Percentiles rank a stretch among this genome's conserved stretches.
Evolutionary conservation across 805 yeast genomes (phyloP).

Genomic region (Blastobotrys mokoenaii): DNA sequence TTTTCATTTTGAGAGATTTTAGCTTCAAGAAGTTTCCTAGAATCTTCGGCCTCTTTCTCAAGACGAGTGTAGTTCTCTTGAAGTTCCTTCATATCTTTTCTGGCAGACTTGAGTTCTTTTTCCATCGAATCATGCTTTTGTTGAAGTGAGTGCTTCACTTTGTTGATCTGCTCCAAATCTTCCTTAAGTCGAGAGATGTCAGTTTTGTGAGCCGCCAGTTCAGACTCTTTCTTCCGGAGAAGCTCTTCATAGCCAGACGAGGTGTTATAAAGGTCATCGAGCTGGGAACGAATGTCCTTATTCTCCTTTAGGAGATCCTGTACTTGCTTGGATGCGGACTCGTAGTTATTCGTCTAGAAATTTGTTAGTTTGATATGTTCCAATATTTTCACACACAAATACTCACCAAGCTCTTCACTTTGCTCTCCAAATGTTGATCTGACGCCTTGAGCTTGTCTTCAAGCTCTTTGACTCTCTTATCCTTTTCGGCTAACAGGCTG

Average conservation of each 20-base stretch:
- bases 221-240: slow-evolving; percentile 26
- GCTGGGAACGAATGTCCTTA: slow-evolving; percentile 32
- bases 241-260: slow-evolving; percentile 30
- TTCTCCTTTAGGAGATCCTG: slow-evolving; percentile 38
- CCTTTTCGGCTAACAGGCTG: slow-evolving; percentile 22
- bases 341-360: slow-evolving; percentile 16
- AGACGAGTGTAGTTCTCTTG: slow-evolving; percentile 18
- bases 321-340: slow-evolving; percentile 31
- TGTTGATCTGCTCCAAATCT: slow-evolving; percentile 7
- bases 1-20: slow-evolving; percentile 19
- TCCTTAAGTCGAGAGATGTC: slow-evolving; percentile 8
- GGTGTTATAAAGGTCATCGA: slow-evolving; percentile 33
- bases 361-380: background rate
- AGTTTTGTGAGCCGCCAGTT: slow-evolving; percentile 13
- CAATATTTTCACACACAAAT: background rate
- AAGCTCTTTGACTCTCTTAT: slow-evolving; percentile 21
- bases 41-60: slow-evolving; percentile 39
- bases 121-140: slow-evolving; percentile 9
- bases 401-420: slow-evolving; percentile 12
- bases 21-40: slow-evolving; percentile 35
- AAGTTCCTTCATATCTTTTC: slow-evolving; percentile 21
- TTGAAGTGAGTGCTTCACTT: slow-evolving; percentile 10
- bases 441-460: slow-evolving; percentile 25
- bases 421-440: slow-evolving; percentile 19
- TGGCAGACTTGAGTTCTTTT: slow-evolving; percentile 20